These are phyloP conservation scores for Thermoascus crustaceus DNA, from an alignment of 2,329 filamentous ascomycete genomes.

Conservation along the genomic window DNA sequence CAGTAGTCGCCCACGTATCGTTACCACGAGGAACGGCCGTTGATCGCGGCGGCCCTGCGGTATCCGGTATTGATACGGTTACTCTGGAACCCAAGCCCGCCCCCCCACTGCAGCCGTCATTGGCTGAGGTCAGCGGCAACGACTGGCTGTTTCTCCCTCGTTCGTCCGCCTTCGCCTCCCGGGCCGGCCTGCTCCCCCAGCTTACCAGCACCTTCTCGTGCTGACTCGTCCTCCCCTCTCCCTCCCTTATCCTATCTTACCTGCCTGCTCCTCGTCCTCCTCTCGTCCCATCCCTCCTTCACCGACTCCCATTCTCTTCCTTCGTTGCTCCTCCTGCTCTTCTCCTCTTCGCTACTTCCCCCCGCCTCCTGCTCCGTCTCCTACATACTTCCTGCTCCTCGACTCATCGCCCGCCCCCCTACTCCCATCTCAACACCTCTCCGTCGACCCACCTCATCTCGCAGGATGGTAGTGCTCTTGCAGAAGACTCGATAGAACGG, in stretches of 20 bases:
- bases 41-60: background rate
- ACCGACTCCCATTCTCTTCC: conserved; percentile 11
- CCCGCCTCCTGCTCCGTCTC: conserved; percentile 9
- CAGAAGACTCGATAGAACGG: conserved; percentile 2
- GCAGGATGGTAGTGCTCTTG: conserved; percentile 8
- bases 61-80: conserved; percentile 12
- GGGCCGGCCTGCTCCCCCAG: conserved; percentile 5
- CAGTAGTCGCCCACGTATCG: conserved; percentile 11
- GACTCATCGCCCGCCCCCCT: conserved; percentile 3
- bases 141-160: conserved; percentile 12
- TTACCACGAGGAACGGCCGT: conserved; percentile 16
- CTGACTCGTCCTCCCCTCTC: conserved; percentile 10
- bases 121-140: conserved; percentile 9
- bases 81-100: conserved; percentile 5
- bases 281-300: conserved; percentile 11
- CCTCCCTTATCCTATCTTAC: conserved; percentile 9
- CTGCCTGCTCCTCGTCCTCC: conserved; percentile 10
- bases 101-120: conserved; percentile 5
- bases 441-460: conserved; percentile 1
- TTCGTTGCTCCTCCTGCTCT: conserved; percentile 11
- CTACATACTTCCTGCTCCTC: conserved; percentile 6
- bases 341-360: conserved; percentile 7
- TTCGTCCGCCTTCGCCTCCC: conserved; percentile 15
- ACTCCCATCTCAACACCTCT: background rate
- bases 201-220: conserved; percentile 11